A percentile compares a stretch with the other conserved stretches of the same genome.
phyloP scores from a whole-genome alignment of 2,329 filamentous ascomycete genomes.

The Alternaria conjuncta region DNA sequence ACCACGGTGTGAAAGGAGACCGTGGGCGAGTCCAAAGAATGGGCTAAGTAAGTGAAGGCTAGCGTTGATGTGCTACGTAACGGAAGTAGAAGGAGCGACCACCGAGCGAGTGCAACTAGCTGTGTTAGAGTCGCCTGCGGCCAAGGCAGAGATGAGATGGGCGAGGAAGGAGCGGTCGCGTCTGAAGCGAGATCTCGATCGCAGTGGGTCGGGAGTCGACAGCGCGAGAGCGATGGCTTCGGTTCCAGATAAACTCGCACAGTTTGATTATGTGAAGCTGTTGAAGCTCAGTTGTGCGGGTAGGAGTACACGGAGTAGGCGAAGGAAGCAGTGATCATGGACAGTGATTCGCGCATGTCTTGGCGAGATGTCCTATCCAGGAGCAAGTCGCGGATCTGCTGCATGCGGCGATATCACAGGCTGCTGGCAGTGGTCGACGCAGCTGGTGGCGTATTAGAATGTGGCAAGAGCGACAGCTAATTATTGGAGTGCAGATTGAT shows the following conservation, averaged over 20 bases:
- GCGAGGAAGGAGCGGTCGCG: neutral
- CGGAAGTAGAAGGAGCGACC: neutral
- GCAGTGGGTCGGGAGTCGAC: neutral
- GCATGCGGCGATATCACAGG: neutral
- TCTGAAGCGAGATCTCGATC: constrained; percentile 9
- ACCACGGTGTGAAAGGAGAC: neutral
- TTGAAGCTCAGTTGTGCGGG: constrained; percentile 1
- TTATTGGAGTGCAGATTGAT: constrained; percentile 24
- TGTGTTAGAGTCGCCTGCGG: neutral
- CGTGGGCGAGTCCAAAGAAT: neutral
- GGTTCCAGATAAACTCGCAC: neutral
- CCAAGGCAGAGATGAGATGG: neutral
- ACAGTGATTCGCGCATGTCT: constrained; percentile 13
- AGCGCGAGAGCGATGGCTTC: constrained; percentile 1
- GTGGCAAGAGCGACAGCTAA: constrained; percentile 22
- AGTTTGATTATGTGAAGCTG: neutral
- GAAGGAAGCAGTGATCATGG: constrained; percentile 6
- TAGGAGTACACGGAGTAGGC: neutral
- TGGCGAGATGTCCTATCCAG: constrained; percentile 26
- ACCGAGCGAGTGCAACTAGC: neutral
- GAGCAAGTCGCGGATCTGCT: constrained; percentile 6
- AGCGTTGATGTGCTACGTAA: neutral
- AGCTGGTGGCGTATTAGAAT: neutral
- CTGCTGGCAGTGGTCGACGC: constrained; percentile 2
- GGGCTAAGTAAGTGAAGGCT: neutral